phyloP scores from a whole-genome alignment of 2,329 filamentous ascomycete genomes.

The Fusarium albosuccineum region DNA sequence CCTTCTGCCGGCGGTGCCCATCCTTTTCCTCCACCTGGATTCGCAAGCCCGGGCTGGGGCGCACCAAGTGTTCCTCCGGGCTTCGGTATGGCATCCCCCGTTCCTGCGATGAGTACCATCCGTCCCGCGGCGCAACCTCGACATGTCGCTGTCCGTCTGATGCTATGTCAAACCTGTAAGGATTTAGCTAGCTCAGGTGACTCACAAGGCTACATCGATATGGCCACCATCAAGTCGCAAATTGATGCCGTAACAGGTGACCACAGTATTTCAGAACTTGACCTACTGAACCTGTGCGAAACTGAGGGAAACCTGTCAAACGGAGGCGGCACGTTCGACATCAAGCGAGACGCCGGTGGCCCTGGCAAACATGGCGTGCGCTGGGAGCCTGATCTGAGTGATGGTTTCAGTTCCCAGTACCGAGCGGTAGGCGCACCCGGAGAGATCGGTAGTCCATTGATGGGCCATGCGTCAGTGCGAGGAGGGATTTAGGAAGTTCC shows the following conservation, averaged over 20 bases:
- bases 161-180: constrained; percentile 85
- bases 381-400: constrained; percentile 67
- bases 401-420: constrained; percentile 55
- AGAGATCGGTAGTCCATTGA: constrained; percentile 77
- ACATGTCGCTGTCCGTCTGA: constrained; percentile 76
- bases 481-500: constrained; percentile 50
- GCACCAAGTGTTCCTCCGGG: constrained; percentile 51
- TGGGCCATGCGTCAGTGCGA: constrained; percentile 56
- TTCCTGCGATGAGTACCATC: constrained; percentile 46
- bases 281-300: constrained; percentile 88
- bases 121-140: constrained; percentile 66
- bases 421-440: constrained; percentile 70
- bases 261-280: constrained; percentile 61
- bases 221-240: constrained; percentile 75
- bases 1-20: constrained; percentile 50
- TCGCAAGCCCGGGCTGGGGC: constrained; percentile 58
- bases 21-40: constrained; percentile 62
- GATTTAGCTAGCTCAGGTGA: constrained; percentile 60
- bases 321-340: constrained; percentile 88
- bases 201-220: constrained; percentile 75
- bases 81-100: constrained; percentile 52
- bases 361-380: constrained; percentile 60
- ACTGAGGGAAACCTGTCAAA: constrained; percentile 89
- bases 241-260: constrained; percentile 68
- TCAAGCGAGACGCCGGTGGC: constrained; percentile 64